Evolutionary conservation across 1,284 basidiomycete genomes (phyloP).

Genomic region (Flammula alnicola): DNA sequence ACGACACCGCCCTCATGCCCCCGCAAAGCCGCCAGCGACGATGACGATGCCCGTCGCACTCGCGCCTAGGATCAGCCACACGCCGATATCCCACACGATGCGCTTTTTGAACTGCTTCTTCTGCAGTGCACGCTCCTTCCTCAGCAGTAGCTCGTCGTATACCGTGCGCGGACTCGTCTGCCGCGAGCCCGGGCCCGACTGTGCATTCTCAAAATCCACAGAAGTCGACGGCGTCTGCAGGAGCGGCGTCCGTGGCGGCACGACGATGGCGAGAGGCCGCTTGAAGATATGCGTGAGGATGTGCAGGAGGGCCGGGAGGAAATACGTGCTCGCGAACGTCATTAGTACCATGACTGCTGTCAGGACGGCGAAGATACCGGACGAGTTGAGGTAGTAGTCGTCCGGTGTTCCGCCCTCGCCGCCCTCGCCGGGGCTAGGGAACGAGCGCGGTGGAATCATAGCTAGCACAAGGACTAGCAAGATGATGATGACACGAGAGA

Average conservation of each 20-base stretch:
- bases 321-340: slow-evolving; percentile 56
- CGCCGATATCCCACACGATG: slow-evolving; percentile 72
- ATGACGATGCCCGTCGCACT: slow-evolving; percentile 11
- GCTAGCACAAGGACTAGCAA: slow-evolving; percentile 23
- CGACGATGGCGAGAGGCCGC: slow-evolving; percentile 68
- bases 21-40: too few species aligned
- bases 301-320: slow-evolving; percentile 69
- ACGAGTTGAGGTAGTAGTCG: slow-evolving; percentile 15
- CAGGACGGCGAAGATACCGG: slow-evolving; percentile 22
- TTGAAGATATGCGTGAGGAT: slow-evolving; percentile 71
- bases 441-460: slow-evolving; percentile 24
- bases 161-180: slow-evolving; percentile 26
- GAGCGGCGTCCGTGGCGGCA: slow-evolving; percentile 43
- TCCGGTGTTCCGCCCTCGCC: too few species aligned
- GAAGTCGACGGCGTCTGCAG: slow-evolving; percentile 25
- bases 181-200: slow-evolving; percentile 1
- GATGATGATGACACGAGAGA: slow-evolving; percentile 42
- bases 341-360: slow-evolving; percentile 38
- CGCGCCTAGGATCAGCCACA: slow-evolving; percentile 54
- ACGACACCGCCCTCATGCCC: too few species aligned
- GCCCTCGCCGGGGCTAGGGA: slow-evolving; percentile 6
- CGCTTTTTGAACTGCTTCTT: slow-evolving; percentile 62
- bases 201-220: slow-evolving; percentile 27
- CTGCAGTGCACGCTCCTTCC: slow-evolving; percentile 78
- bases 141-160: slow-evolving; percentile 67